These are phyloP conservation scores for Ophiostoma piceae DNA, from an alignment of 2,329 filamentous ascomycete genomes.

Conservation along the genomic window DNA sequence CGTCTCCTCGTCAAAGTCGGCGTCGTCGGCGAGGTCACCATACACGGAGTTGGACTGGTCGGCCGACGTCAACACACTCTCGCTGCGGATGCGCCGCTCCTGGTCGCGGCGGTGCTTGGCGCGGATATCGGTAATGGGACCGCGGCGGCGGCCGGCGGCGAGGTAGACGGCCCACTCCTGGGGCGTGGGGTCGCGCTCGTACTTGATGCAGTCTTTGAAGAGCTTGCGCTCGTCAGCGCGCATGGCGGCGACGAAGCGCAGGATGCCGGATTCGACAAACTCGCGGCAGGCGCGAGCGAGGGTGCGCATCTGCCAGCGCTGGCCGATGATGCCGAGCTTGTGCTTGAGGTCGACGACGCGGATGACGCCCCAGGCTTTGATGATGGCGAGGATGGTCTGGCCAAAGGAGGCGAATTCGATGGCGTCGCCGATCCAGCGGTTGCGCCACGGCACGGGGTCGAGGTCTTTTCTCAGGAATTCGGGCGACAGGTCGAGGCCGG, in stretches of 20 bases:
- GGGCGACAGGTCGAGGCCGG: conserved; percentile 34
- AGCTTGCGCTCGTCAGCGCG: conserved; percentile 45
- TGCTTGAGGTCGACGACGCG: conserved; percentile 53
- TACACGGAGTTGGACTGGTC: conserved; percentile 14
- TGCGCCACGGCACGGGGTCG: conserved; percentile 51
- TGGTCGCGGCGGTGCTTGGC: conserved; percentile 20
- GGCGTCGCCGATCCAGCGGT: conserved; percentile 52
- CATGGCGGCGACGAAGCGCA: conserved; percentile 53
- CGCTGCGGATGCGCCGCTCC: conserved; percentile 15
- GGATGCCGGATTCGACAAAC: conserved; percentile 50
- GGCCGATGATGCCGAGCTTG: conserved; percentile 53
- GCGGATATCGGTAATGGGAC: conserved; percentile 24
- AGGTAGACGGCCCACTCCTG: conserved; percentile 54
- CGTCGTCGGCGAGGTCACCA: conserved; percentile 23
- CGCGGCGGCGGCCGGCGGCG: conserved; percentile 42
- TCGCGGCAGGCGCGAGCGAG: conserved; percentile 55
- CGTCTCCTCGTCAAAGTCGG: conserved; percentile 17
- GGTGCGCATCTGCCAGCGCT: conserved; percentile 56
- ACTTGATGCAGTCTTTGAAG: conserved; percentile 59
- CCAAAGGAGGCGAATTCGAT: conserved; percentile 55
- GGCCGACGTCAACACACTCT: conserved; percentile 23
- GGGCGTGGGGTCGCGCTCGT: conserved; percentile 49
- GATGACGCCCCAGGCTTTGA: conserved; percentile 55
- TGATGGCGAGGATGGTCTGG: conserved; percentile 52
- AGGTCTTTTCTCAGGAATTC: conserved; percentile 39